phyloP scores from a whole-genome alignment of 2,329 filamentous ascomycete species.

The Cytospora leucostoma region DNA sequence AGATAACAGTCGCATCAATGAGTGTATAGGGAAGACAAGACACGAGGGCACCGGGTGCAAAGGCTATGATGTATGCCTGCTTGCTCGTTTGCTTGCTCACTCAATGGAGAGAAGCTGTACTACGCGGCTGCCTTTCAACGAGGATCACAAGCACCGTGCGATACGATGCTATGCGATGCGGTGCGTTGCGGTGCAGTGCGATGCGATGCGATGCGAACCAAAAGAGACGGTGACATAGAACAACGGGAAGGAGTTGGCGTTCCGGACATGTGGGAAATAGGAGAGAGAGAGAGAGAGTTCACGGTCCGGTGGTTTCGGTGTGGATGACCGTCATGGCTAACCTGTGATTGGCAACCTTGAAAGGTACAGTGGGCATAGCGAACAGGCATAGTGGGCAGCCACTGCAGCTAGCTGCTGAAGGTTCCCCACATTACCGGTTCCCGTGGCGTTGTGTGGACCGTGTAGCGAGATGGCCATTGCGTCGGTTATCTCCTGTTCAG shows the following conservation, averaged over 20 bases:
- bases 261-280: conserved; percentile 15
- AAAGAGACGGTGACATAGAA: conserved; percentile 4
- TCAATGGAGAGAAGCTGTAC: conserved; percentile 16
- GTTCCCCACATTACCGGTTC: too few species aligned
- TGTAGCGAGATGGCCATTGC: conserved; percentile 20
- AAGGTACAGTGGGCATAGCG: neutral
- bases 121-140: conserved; percentile 15
- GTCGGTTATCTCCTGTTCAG: conserved; percentile 19
- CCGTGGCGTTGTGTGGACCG: conserved; percentile 6
- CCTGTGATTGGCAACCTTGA: conserved; percentile 14
- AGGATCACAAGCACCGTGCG: conserved; percentile 18
- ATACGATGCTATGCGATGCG: conserved; percentile 6
- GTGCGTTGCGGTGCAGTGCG: neutral
- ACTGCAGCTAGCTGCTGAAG: too few species aligned
- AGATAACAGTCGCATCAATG: neutral
- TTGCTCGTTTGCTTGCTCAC: neutral
- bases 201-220: conserved; percentile 1
- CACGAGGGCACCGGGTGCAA: neutral
- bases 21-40: neutral
- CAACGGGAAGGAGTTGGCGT: conserved; percentile 1
- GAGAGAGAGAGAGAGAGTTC: conserved; percentile 10
- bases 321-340: neutral
- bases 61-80: neutral
- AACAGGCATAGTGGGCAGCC: conserved; percentile 8
- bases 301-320: neutral